Evolutionary conservation across 2,329 filamentous ascomycete species (phyloP).

Genomic region (Paramyrothecium roridum): DNA sequence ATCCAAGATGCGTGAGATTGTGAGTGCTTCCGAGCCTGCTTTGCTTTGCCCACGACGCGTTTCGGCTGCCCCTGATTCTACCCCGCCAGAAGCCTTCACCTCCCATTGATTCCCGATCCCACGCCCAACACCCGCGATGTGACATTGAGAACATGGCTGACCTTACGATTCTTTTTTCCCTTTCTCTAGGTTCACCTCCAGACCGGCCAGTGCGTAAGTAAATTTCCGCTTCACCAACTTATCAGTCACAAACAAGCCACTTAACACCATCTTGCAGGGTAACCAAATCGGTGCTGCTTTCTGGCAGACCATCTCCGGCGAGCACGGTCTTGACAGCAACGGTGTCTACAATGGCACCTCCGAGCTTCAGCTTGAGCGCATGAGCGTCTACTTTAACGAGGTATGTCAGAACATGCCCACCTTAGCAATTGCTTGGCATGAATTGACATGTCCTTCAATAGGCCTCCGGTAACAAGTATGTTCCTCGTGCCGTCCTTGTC

Average conservation of each 20-base stretch:
- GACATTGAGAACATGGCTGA: conserved; percentile 3
- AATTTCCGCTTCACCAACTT: conserved; percentile 4
- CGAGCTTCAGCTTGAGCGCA: conserved; percentile 98
- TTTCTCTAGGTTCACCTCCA: conserved; percentile 94
- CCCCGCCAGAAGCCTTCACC: conserved; percentile 27
- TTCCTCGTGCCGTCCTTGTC: conserved; percentile 97
- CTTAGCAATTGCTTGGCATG: background rate
- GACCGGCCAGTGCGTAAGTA: conserved; percentile 95
- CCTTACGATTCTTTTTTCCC: conserved; percentile 30
- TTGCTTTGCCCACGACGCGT: conserved; percentile 32
- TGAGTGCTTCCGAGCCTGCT: conserved; percentile 38
- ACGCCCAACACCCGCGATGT: background rate
- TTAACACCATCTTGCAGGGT: conserved; percentile 58
- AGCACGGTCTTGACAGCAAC: conserved; percentile 96
- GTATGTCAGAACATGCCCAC: conserved; percentile 28
- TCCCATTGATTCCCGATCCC: conserved; percentile 3
- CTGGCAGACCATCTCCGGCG: conserved; percentile 87
- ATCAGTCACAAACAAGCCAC: background rate
- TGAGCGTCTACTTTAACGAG: conserved; percentile 99
- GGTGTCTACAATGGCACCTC: conserved; percentile 99
- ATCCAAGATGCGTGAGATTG: conserved; percentile 66
- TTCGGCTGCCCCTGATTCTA: conserved; percentile 34
- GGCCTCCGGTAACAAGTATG: conserved; percentile 98
- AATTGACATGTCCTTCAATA: conserved; percentile 7
- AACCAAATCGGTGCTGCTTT: conserved; percentile 99